Evolutionary conservation across 805 yeast species (phyloP).

Genomic region (Yarrowia sp.): DNA sequence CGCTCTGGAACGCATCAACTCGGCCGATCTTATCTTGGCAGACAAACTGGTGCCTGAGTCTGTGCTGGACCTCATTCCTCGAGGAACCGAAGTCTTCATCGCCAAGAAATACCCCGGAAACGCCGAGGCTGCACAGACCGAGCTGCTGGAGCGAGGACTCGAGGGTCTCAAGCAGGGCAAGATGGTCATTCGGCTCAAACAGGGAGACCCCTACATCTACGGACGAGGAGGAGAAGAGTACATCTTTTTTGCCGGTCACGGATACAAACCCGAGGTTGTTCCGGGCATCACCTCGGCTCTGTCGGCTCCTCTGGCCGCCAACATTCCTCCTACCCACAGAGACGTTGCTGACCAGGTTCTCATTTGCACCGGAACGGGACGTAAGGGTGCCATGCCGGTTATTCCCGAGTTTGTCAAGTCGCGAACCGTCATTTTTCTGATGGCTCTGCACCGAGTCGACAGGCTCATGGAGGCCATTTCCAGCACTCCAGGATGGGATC

Average conservation of each 20-base stretch:
- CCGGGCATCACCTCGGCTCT: constrained; percentile 92
- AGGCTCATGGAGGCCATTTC: constrained; percentile 52
- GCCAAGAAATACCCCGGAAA: constrained; percentile 97
- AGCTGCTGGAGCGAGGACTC: constrained; percentile 75
- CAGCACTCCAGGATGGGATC: constrained; percentile 70
- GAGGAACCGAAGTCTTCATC: constrained; percentile 74
- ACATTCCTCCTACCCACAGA: constrained; percentile 90
- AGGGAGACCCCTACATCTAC: constrained; percentile 95
- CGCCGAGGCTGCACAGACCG: constrained; percentile 92
- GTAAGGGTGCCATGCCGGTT: constrained; percentile 79
- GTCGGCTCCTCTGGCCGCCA: constrained; percentile 82
- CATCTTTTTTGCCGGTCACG: constrained; percentile 68
- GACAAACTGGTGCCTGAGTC: constrained; percentile 92
- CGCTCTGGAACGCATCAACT: constrained; percentile 75
- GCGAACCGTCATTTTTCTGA: constrained; percentile 84
- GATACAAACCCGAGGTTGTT: constrained; percentile 73
- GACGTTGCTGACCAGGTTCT: constrained; percentile 91
- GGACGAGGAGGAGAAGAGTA: constrained; percentile 97
- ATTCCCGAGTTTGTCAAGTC: constrained; percentile 74
- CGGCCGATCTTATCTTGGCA: constrained; percentile 85
- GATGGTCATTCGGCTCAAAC: constrained; percentile 86
- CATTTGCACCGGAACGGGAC: constrained; percentile 93
- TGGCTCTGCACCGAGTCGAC: constrained; percentile 81
- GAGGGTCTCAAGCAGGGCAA: constrained; percentile 68
- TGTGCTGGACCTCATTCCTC: constrained; percentile 82